Evolutionary conservation across 371 early-diverging fungal species (phyloP), one percentile per base, ranked within the genome.

Genomic region (Cokeromyces recurvatus): DNA sequence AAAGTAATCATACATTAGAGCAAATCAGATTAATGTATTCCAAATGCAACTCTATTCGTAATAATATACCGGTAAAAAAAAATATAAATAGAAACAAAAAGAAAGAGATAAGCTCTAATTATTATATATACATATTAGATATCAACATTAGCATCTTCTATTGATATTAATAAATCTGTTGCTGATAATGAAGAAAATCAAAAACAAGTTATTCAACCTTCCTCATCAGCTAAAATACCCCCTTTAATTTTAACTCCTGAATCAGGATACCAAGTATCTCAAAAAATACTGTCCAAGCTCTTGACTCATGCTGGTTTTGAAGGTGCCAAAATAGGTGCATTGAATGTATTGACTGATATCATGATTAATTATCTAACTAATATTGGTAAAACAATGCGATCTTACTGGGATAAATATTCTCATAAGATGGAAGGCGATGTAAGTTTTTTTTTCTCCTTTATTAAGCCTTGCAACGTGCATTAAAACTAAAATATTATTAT

Each of bases 251-350:
- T 95, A 45, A 77, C 84, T 53, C 48, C 53, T 2, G 57, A 63
- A 8, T 59, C 89, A 1, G 87, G 88, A 3, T 68, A 77, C 29
- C 74, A 70, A 15, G 66, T 91, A 37, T 47, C 85, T 39, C 70
- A 79, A 40, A 84, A 89, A 17, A 74, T 79, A 4, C 61, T 76
- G 5, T 67, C 85, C 1, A 79, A 84, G 51, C 52, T 94, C 27
- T 71, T 94, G 27, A 75, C 84, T 34, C 94, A 96, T 59, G 78
- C 87, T 22, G 97, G 97, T 11, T 96, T 94, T 71, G 94, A 96
- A 63, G 84, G 82, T 58, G 62, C 81, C 58, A 57, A 82, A 55
- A 41, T 56, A 50, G 63, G 58, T 16, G 89, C 93, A 16, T 51
- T 93, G 48, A 66, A 82, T 31, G 74, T 89, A n/a, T 50, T 92